Evolutionary conservation across 2,329 filamentous ascomycete genomes (phyloP), one percentile per base, ranked within the genome.

Genomic region (Trichoderma sp.): DNA sequence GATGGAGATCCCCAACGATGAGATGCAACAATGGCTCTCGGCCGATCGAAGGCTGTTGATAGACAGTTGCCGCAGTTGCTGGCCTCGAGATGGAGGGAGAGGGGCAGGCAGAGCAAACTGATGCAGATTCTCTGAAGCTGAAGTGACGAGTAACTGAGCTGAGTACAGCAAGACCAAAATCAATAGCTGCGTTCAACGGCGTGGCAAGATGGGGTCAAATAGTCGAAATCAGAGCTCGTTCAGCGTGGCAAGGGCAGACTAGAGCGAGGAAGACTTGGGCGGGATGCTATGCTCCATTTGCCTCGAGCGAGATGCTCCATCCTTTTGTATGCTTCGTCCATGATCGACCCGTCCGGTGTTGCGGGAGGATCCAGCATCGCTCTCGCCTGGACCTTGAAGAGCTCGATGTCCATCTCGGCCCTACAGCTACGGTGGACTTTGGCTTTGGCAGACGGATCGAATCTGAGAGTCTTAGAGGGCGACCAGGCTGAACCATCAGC

Each of bases 401-500:
- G 41, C 52, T 66, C 26, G 52, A 52, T 60, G 52, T 28, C 52
- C 51, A 50, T 63, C 61, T 67, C 66, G 55, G 66, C 56, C 57
- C 28, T 48, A 65, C 62, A 60, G 65, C 67, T 66, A 64, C 67
- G 51, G 57, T 61, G 43, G 62, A 65, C 50, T 50, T 54, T 19
- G 15, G 26, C 26, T 51, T 44, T 56, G 54, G 56, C 30, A 61
- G 52, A 48, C 17, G 50, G 62, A 30, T 52, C 28, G 24, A 64
- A 67, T 54, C 63, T 62, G 63, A 64, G 66, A 19, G 61, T 65
- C 67, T 39, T 44, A 64, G 63, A 67, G 60, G 63, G 50, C 64
- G 57, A 56, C 58, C 56, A 66, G 68, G 67, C 66, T 66, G 56
- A 60, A 65, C 63, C 66, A 67, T 69, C 69, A 70, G 69, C 68